Evolutionary conservation across 2,329 filamentous ascomycete species (phyloP).

Genomic region (Fusarium compactum): DNA sequence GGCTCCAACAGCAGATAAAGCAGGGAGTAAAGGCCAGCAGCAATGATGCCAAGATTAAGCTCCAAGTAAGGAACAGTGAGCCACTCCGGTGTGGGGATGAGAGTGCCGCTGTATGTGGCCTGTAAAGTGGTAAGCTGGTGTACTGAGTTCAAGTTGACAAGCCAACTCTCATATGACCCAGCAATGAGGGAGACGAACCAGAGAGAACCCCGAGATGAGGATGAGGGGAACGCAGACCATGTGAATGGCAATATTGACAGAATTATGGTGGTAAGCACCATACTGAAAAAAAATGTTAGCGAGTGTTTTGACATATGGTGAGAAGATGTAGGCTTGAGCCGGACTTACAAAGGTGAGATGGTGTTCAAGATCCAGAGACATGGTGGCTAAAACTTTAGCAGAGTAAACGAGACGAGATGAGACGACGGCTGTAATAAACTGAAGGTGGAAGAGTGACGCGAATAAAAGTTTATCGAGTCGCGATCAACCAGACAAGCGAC

Average conservation of each 20-base stretch:
- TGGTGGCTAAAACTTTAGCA: slow-evolving; percentile 49
- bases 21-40: slow-evolving; percentile 75
- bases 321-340: background rate
- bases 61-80: slow-evolving; percentile 75
- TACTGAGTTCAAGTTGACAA: slow-evolving; percentile 1
- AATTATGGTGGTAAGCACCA: slow-evolving; percentile 84
- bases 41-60: slow-evolving; percentile 74
- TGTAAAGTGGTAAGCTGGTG: slow-evolving; percentile 48
- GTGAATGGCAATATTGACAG: slow-evolving; percentile 82
- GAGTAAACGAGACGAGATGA: slow-evolving; percentile 7
- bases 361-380: slow-evolving; percentile 83
- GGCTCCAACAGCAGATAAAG: slow-evolving; percentile 95
- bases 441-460: slow-evolving; percentile 12
- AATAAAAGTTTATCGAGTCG: slow-evolving; percentile 22
- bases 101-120: slow-evolving; percentile 72
- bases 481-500: slow-evolving; percentile 20
- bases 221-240: slow-evolving; percentile 83
- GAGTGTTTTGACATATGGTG: slow-evolving; percentile 3
- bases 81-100: slow-evolving; percentile 74
- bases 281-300: slow-evolving; percentile 66
- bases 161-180: slow-evolving; percentile 4
- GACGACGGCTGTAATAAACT: slow-evolving; percentile 2
- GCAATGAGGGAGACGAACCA: slow-evolving; percentile 66
- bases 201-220: slow-evolving; percentile 75
- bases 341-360: slow-evolving; percentile 82